Evolutionary conservation across 257 asterid species (phyloP).

Genomic region (Apocynum venetum): DNA sequence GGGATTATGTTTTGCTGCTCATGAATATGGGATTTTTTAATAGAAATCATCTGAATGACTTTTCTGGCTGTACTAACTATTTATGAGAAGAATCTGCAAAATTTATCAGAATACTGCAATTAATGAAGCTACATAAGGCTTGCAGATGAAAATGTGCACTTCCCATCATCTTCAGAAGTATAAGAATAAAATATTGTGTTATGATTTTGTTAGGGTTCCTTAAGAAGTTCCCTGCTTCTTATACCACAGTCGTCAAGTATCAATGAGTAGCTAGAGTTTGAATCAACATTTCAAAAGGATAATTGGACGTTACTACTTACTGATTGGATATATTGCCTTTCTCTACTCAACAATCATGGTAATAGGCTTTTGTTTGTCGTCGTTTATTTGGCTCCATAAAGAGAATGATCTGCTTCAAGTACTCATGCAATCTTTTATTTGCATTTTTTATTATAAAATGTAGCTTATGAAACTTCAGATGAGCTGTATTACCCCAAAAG

Average conservation of each 20-base stretch:
- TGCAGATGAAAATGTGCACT: neutral
- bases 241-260: neutral
- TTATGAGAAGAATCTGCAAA: neutral
- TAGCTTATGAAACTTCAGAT: neutral
- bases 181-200: neutral
- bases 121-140: neutral
- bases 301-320: neutral
- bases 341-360: neutral
- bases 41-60: neutral
- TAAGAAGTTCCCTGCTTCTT: neutral
- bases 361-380: neutral
- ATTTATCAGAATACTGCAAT: neutral
- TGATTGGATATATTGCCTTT: neutral
- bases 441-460: neutral
- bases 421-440: neutral
- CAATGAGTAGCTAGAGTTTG: neutral
- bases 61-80: neutral
- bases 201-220: neutral
- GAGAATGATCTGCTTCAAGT: neutral
- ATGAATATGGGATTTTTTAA: neutral
- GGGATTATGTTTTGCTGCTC: neutral
- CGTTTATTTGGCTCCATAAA: neutral
- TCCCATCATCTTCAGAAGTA: neutral
- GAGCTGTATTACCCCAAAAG: neutral
- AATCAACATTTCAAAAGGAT: neutral